Evolutionary conservation across 179 eudicot species (phyloP), one percentile per base, ranked within the genome.

Genomic region (Heliamphora pulchella): DNA sequence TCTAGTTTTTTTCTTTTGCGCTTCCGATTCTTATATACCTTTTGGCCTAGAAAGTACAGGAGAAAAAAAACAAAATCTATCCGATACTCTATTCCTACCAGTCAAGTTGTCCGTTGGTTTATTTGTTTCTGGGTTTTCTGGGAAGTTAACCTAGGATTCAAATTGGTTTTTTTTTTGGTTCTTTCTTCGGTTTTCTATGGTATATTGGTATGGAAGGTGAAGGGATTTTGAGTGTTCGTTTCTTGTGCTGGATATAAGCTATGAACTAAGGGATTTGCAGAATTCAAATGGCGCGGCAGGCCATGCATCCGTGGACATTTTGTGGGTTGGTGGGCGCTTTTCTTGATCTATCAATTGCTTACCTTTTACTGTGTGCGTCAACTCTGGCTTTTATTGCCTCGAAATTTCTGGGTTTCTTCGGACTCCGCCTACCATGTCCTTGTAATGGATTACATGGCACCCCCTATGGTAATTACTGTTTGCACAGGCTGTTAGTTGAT

Each of bases 281-380:
- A 70, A 57, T 46, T 80, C 47, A 74, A 62, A 88, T 87, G 91
- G 82, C 86, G 14, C 89, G 97, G 82, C 87, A 84, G 78, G 82
- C 84, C 43, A 82, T 86, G 69, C 87, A 82, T 47, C 86, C 87
- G 57, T 94, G 98, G 98, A 89, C 91, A 39, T 85, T 92, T 31
- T 76, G 81, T 76, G 90, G 89, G 79, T 83, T 94, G 75, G 87
- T 91, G 47, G 97, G 91, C 71, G 98, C 98, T 39, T 94, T 89
- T 86, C 88, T 94, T 86, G 95, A 94, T 86, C 89, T 94, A 70
- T 87, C 87, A 47, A 85, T 94, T 46, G 91, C 97, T 2, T 94
- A 90, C 82, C 83, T 90, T 57, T 87, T 94, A 64, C 90, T 94
- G 3, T 92, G 92, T 77, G 91, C 91, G 81, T 88, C 98, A 51